Base-by-base conservation (phyloP, 2,329 filamentous ascomycete genomes). In the Beauveria medogensis region DNA sequence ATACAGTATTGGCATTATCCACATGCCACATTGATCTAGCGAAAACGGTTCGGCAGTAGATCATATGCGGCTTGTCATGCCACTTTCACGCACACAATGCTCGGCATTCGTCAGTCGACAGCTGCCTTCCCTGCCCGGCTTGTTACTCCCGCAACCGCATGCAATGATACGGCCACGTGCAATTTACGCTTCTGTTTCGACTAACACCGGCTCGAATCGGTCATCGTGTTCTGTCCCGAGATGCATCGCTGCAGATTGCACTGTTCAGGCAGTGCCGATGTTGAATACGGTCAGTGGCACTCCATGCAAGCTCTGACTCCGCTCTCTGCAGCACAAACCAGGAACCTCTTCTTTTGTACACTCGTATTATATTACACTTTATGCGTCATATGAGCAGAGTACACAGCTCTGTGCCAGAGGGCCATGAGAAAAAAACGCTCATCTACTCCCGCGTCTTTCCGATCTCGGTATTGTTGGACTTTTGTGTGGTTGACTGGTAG, bases 381-480 rank as follows among this genome's bases (percentile, higher is more conserved):
- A 37, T 59, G 40, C 47, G 48, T 53, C 37, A 52, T 37, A 34
- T 47, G 50, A 34, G 8, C 48, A 18, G 54, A 54, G 22, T 14
- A 47, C 16, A 41, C 40, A 30, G 44, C 26, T 22, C 30, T 41
- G 10, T 10, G 16, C 41, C 6, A n/a, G 5, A 24, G 4, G 16
- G 3, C 30, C 14, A 50, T 34, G 18, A n/a, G 7, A 10, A 22
- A n/a, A 52, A 54, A 43, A 14, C 24, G n/a, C 30, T 22, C 55
- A 14, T 55, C 24, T 20, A 16, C 44, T 55, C 59, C 59, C 59
- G 59, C 59, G 40, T 56, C 59, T 51, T 61, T 55, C 59, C 59
- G 59, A 56, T 61, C 52, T 61, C 52, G 59, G 57, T 51, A 59
- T 44, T 51, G 5, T 53, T 41, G 22, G 51, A n/a, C 8, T 37